phyloP scores from a whole-genome alignment of 1,284 basidiomycete species.

The Pyrrhoderma noxium region DNA sequence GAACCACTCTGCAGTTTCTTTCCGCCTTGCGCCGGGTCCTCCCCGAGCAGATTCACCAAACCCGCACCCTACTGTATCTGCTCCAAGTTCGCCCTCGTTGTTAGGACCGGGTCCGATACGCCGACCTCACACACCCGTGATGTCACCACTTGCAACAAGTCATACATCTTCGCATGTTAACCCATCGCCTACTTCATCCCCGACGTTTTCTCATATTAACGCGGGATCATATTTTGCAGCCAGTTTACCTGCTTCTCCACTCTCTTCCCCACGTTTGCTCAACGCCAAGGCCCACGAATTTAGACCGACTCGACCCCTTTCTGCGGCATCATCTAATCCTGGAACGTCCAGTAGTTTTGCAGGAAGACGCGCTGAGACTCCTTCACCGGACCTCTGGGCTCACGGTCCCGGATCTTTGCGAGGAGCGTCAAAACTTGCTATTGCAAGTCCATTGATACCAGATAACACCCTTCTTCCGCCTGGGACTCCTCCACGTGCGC shows the following conservation, averaged over 20 bases:
- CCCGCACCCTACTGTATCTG: slow-evolving; percentile 32
- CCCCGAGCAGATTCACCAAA: slow-evolving; percentile 62
- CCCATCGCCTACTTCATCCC: slow-evolving; percentile 58
- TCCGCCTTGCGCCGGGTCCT: slow-evolving; percentile 43
- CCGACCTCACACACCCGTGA: slow-evolving; percentile 67
- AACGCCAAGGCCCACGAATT: slow-evolving; percentile 65
- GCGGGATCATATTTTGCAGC: slow-evolving; percentile 56
- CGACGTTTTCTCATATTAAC: slow-evolving; percentile 53
- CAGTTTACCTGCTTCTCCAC: slow-evolving; percentile 53
- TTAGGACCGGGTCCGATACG: slow-evolving; percentile 58
- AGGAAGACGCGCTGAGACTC: slow-evolving; percentile 56
- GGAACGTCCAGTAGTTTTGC: slow-evolving; percentile 35
- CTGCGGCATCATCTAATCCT: slow-evolving; percentile 61
- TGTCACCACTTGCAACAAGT: slow-evolving; percentile 58
- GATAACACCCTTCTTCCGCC: slow-evolving; percentile 54
- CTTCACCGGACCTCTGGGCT: slow-evolving; percentile 77
- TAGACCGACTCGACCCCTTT: slow-evolving; percentile 66
- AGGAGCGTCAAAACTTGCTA: slow-evolving; percentile 77
- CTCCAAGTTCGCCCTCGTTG: slow-evolving; percentile 52
- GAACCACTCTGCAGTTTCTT: slow-evolving; percentile 40
- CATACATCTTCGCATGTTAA: slow-evolving; percentile 52
- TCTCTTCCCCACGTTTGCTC: slow-evolving; percentile 45
- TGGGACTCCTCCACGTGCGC: slow-evolving; percentile 30
- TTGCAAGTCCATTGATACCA: slow-evolving; percentile 79
- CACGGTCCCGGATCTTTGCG: slow-evolving; percentile 53